These are phyloP conservation scores for Suhomyces bolitotheri DNA, from an alignment of 1,139 yeast genomes.

Conservation along the genomic window DNA sequence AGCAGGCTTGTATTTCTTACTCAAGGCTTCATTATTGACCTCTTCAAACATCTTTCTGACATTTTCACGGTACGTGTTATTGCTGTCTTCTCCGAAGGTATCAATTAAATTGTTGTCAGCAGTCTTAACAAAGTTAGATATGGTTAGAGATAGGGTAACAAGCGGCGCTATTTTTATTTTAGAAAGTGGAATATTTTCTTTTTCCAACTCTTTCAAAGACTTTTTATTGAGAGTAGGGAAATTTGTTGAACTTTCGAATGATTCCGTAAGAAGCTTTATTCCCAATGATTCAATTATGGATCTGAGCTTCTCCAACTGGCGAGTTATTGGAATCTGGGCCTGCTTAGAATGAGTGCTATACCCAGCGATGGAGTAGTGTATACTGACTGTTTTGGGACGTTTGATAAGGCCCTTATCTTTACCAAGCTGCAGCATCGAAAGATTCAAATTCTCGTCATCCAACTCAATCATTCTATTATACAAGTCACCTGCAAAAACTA, in stretches of 20 bases:
- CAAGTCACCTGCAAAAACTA: constrained; percentile 80
- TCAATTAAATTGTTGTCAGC: constrained; percentile 48
- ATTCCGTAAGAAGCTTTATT: constrained; percentile 33
- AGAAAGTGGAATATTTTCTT: constrained; percentile 15
- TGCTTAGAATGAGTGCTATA: constrained; percentile 45
- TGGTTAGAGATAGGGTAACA: constrained; percentile 48
- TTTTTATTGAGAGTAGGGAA: constrained; percentile 33
- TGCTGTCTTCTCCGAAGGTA: constrained; percentile 36
- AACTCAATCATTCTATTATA: constrained; percentile 68
- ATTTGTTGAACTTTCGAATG: constrained; percentile 27
- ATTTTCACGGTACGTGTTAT: constrained; percentile 11
- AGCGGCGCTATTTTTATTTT: constrained; percentile 47
- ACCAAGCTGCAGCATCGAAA: constrained; percentile 28
- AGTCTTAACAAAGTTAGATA: constrained; percentile 53
- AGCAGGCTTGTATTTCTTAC: constrained; percentile 3
- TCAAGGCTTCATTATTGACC: constrained; percentile 13
- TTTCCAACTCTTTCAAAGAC: constrained; percentile 39
- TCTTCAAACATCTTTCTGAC: constrained; percentile 25
- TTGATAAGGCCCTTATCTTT: constrained; percentile 30
- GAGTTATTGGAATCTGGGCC: constrained; percentile 40
- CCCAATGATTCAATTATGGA: constrained; percentile 30
- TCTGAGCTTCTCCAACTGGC: constrained; percentile 42
- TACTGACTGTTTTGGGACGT: constrained; percentile 55
- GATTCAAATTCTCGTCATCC: constrained; percentile 61
- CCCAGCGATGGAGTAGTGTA: constrained; percentile 32